phyloP scores from a whole-genome alignment of 2,329 filamentous ascomycete genomes.

The Sclerotinia glacialis region DNA sequence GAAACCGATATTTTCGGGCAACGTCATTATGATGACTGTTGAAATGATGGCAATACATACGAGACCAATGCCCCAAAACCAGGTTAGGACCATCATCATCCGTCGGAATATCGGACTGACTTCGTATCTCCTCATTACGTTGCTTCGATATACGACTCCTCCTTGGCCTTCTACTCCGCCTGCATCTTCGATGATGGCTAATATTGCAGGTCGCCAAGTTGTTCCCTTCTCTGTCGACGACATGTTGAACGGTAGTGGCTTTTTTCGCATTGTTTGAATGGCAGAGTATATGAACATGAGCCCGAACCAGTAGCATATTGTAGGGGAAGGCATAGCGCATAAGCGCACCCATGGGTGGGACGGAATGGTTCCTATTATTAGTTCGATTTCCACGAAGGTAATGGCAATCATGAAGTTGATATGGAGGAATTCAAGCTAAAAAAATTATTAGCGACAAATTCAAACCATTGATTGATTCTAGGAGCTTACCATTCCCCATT shows the following conservation, averaged over 20 bases:
- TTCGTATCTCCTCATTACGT: constrained; percentile 34
- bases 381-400: constrained; percentile 33
- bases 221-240: constrained; percentile 34
- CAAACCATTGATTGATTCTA: neutral
- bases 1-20: constrained; percentile 32
- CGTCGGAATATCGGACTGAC: constrained; percentile 31
- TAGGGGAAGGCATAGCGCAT: constrained; percentile 35
- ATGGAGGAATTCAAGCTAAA: constrained; percentile 33
- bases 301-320: constrained; percentile 34
- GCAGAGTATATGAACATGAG: constrained; percentile 30
- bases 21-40: constrained; percentile 32
- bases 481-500: constrained; percentile 34
- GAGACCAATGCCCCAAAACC: constrained; percentile 38
- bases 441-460: constrained; percentile 6
- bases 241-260: constrained; percentile 34
- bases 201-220: constrained; percentile 31
- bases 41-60: constrained; percentile 31
- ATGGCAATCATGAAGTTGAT: constrained; percentile 33
- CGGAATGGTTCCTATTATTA: constrained; percentile 32
- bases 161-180: constrained; percentile 35
- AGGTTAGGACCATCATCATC: constrained; percentile 33
- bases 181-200: constrained; percentile 33
- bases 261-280: constrained; percentile 28
- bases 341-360: constrained; percentile 31
- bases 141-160: constrained; percentile 30